Evolutionary conservation across 352 stramenopile genomes (phyloP).

Genomic region (Pythium sp.): DNA sequence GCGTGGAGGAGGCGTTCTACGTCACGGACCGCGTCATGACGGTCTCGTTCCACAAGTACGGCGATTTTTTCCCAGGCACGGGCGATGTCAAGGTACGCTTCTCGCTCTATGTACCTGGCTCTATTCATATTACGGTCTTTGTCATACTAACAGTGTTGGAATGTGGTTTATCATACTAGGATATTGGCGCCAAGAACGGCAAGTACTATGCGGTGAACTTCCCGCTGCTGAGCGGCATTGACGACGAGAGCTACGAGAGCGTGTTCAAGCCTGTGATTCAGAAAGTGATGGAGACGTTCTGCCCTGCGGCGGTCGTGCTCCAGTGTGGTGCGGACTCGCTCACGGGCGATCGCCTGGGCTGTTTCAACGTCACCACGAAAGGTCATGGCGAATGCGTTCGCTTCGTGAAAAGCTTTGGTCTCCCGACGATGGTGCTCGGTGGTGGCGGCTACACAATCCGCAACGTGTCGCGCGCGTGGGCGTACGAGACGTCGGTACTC

Average conservation of each 20-base stretch:
- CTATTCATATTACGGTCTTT: not conserved
- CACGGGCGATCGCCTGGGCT: constrained; percentile 96
- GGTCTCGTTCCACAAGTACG: constrained; percentile 99
- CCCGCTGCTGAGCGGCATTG: constrained; percentile 97
- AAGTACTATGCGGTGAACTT: constrained; percentile 99
- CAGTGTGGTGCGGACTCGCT: constrained; percentile 98
- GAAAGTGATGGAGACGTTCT: constrained; percentile 98
- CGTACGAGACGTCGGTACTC: constrained; percentile 95
- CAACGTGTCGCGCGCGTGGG: constrained; percentile 94
- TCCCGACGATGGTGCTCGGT: constrained; percentile 96
- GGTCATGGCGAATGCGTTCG: constrained; percentile 96
- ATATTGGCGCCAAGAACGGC: constrained; percentile 85
- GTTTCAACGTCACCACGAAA: constrained; percentile 98
- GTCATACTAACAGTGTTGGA: not conserved
- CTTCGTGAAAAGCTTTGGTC: constrained; percentile 96
- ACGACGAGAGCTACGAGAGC: constrained; percentile 94
- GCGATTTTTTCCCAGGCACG: constrained; percentile 99
- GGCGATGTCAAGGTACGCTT: constrained; percentile 50
- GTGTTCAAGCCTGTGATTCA: constrained; percentile 93
- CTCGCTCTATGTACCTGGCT: not conserved
- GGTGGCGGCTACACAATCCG: constrained; percentile 98
- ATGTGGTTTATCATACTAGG: constrained; percentile 13
- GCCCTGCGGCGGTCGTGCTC: constrained; percentile 94
- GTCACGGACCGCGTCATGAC: constrained; percentile 98
- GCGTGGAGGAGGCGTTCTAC: constrained; percentile 99